Conservation (phyloP, 768 basidiomycete species). For the Jaapia argillacea region DNA sequence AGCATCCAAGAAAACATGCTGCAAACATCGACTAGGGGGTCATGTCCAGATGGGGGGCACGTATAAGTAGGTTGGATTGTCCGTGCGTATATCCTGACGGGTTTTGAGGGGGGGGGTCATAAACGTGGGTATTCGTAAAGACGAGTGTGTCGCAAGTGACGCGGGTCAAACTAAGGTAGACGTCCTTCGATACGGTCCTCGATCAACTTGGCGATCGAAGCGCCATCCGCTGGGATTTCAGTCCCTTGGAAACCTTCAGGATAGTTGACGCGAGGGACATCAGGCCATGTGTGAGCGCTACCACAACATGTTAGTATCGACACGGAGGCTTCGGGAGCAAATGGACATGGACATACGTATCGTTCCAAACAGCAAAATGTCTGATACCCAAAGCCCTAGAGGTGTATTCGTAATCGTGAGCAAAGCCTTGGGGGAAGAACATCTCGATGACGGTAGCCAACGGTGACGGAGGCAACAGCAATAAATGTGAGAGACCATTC, state of each 20-base stretch:
- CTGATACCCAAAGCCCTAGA: slow-evolving; percentile 59
- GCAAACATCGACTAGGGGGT: too few species aligned
- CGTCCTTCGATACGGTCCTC: slow-evolving; percentile 49
- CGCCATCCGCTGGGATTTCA: slow-evolving; percentile 66
- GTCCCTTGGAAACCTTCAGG: slow-evolving; percentile 80
- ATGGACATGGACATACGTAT: slow-evolving; percentile 37
- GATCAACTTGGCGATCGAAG: slow-evolving; percentile 54
- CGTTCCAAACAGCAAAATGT: slow-evolving; percentile 77
- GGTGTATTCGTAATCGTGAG: slow-evolving; percentile 86
- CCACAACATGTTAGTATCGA: background rate
- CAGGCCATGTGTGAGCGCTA: slow-evolving; percentile 31
- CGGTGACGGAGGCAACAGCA: slow-evolving; percentile 71
- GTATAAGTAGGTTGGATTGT: too few species aligned
- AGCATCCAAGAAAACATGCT: too few species aligned
- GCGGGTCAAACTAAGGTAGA: background rate
- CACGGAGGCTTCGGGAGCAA: background rate
- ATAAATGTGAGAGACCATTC: slow-evolving; percentile 77
- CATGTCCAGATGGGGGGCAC: too few species aligned
- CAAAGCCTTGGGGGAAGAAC: slow-evolving; percentile 72
- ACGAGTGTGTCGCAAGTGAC: background rate
- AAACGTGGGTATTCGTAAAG: too few species aligned
- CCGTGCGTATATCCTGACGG: too few species aligned
- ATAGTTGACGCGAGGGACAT: slow-evolving; percentile 50
- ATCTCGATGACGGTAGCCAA: slow-evolving; percentile 81
- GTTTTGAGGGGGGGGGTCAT: too few species aligned